A percentile compares a stretch with the other conserved stretches of the same genome.
phyloP scores from a whole-genome alignment of 192 early-diverging fungal genomes.

The Rhizophagus prolifer region DNA sequence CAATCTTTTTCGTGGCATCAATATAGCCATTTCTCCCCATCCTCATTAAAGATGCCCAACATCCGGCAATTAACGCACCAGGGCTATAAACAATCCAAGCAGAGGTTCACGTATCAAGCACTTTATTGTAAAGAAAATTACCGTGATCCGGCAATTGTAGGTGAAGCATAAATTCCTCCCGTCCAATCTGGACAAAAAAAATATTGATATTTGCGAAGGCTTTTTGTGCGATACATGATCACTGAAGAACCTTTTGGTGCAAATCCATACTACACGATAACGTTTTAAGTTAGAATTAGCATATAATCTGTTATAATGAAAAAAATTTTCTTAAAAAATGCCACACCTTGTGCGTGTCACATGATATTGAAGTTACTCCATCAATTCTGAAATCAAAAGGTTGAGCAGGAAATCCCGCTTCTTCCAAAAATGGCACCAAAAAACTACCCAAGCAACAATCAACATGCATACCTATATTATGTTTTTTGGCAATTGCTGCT shows the following conservation, averaged over 20 bases:
- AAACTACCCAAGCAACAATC: conserved; percentile 97
- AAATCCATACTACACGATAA: conserved; percentile 75
- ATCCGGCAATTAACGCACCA: conserved; percentile 92
- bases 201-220: conserved; percentile 88
- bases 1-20: conserved; percentile 75
- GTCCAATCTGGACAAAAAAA: conserved; percentile 90
- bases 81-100: conserved; percentile 43
- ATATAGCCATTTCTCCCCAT: conserved; percentile 89
- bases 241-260: conserved; percentile 97
- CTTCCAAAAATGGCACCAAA: conserved; percentile 89
- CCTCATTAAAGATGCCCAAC: conserved; percentile 91
- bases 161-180: conserved; percentile 95
- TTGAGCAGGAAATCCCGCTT: conserved; percentile 84
- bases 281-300: neutral
- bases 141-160: conserved; percentile 86
- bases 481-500: conserved; percentile 72
- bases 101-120: neutral
- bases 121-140: conserved; percentile 26
- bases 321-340: neutral
- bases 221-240: conserved; percentile 83
- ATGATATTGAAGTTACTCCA: conserved; percentile 93
- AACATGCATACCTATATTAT: conserved; percentile 87
- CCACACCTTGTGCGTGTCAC: conserved; percentile 88
- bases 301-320: neutral
- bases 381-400: conserved; percentile 86